phyloP scores from a whole-genome alignment of 1,139 yeast genomes.

The Debaryomycetaceae sp. region DNA sequence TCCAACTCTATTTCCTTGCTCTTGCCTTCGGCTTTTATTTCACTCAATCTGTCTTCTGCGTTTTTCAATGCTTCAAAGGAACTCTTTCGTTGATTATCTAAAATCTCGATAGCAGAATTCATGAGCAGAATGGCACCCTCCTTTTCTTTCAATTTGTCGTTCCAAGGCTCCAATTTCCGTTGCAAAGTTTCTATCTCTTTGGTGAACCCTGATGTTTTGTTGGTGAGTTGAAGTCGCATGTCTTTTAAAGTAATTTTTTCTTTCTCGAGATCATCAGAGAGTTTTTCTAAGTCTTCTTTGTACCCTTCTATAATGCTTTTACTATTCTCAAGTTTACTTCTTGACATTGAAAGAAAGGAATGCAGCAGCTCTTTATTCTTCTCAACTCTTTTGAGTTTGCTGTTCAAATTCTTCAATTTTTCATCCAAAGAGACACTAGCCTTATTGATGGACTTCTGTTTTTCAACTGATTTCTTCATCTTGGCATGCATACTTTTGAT shows the following conservation, averaged over 20 bases:
- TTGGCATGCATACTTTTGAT: conserved; percentile 28
- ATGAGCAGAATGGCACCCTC: conserved; percentile 65
- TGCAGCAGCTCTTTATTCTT: conserved; percentile 44
- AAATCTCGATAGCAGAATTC: conserved; percentile 60
- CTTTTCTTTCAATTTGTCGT: conserved; percentile 60
- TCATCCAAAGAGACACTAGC: conserved; percentile 72
- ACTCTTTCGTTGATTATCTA: conserved; percentile 46
- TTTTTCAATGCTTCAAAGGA: conserved; percentile 45
- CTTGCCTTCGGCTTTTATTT: conserved; percentile 51
- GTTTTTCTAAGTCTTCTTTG: conserved; percentile 38
- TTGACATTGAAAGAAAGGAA: conserved; percentile 37
- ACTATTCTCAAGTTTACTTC: conserved; percentile 44
- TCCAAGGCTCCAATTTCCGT: conserved; percentile 79
- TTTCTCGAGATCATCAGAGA: conserved; percentile 41
- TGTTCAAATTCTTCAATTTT: conserved; percentile 59
- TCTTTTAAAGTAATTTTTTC: conserved; percentile 60
- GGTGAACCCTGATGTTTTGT: conserved; percentile 66
- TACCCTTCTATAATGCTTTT: conserved; percentile 41
- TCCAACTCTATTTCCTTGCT: conserved; percentile 46
- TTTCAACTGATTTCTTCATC: conserved; percentile 32
- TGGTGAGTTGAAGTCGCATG: conserved; percentile 64
- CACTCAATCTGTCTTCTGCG: conserved; percentile 44
- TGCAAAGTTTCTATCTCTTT: conserved; percentile 63
- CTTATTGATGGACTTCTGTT: conserved; percentile 39
- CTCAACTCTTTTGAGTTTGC: conserved; percentile 59